A percentile compares a stretch with the other conserved stretches of the same genome.
These are phyloP conservation scores for Candida morakotiae DNA, from an alignment of 805 yeast species.

Conservation along the genomic window DNA sequence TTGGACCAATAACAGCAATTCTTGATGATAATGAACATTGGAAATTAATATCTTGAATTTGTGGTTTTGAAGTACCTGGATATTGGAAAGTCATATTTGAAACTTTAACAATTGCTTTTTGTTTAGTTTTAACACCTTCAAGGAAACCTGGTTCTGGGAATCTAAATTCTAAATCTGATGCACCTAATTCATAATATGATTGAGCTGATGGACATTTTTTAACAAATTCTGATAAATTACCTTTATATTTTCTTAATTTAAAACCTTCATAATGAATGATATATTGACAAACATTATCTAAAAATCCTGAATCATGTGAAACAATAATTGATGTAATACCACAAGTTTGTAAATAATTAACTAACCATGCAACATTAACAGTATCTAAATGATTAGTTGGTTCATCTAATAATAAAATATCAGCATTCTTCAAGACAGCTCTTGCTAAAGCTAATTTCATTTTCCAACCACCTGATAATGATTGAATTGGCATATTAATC, in stretches of 20 bases:
- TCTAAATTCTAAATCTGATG: conserved; percentile 91
- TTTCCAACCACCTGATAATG: conserved; percentile 99
- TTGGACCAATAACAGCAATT: conserved; percentile 99
- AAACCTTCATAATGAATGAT: conserved; percentile 99
- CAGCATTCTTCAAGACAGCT: conserved; percentile 98
- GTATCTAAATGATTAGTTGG: conserved; percentile 99
- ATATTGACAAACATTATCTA: conserved; percentile 95
- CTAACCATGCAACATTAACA: conserved; percentile 99
- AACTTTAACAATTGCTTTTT: conserved; percentile 99
- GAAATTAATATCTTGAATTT: conserved; percentile 86
- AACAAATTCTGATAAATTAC: conserved; percentile 98
- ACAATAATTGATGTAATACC: conserved; percentile 98
- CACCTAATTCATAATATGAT: conserved; percentile 98
- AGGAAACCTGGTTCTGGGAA: conserved; percentile 99
- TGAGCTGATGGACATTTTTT: conserved; percentile 98
- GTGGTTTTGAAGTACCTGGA: conserved; percentile 98
- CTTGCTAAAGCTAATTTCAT: conserved; percentile 99
- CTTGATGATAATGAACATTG: conserved; percentile 99
- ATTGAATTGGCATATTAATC: conserved; percentile 90
- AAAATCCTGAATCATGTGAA: conserved; percentile 99
- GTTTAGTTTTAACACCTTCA: conserved; percentile 99
- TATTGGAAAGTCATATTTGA: conserved; percentile 97
- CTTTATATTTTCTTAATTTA: conserved; percentile 99
- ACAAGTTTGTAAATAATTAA: conserved; percentile 97
- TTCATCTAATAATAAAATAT: conserved; percentile 95